Evolutionary conservation across 2,329 filamentous ascomycete genomes (phyloP), one percentile per base, ranked within the genome.

Genomic region (Capronia epimyces): DNA sequence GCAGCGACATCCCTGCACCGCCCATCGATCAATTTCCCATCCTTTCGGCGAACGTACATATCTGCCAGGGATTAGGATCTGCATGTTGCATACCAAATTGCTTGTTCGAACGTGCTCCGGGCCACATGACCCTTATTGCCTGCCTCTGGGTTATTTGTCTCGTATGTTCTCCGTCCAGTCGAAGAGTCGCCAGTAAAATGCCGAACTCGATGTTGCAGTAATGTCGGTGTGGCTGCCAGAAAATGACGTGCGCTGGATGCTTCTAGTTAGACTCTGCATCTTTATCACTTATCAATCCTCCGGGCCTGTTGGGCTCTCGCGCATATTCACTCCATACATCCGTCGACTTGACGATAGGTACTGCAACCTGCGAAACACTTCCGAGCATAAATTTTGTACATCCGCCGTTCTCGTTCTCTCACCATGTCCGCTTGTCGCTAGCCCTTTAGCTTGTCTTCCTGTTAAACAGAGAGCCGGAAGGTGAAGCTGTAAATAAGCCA

Each of bases 201-300:
- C 34, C 34, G 15, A 37, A 37, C 20, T 37, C 15, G 34, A 37
- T 15, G 18, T 15, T 20, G 7, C 12, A 18, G 12, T 37, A 37
- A 37, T 18, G 34, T 37, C 34, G 34, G 34, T 37, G 34, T 47
- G 43, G 46, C 46, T 48, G 47, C 50, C 49, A 40, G 43, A 50
- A 43, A 42, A 53, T 56, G 54, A 56, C 54, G 50, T 56, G 27
- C 37, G 20, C 12, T 40, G 16, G 20, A 25, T 50, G 4, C 24
- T 40, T 40, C 34, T 42, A 37, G n/a, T 37, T 37, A 37, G 34
- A 20, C 43, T 24, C 43, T 27, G 5, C 4, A 4, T 15, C 15
- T 25, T 24, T 46, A 52, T 49, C 52, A 43, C 43, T 25, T 42
- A 24, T 55, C 44, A 15, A 22, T 18, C 24, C 25, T 15, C 32